Evolutionary conservation across 495 filamentous ascomycete species (phyloP).

Genomic region (Hapsidospora chrysogenum): DNA sequence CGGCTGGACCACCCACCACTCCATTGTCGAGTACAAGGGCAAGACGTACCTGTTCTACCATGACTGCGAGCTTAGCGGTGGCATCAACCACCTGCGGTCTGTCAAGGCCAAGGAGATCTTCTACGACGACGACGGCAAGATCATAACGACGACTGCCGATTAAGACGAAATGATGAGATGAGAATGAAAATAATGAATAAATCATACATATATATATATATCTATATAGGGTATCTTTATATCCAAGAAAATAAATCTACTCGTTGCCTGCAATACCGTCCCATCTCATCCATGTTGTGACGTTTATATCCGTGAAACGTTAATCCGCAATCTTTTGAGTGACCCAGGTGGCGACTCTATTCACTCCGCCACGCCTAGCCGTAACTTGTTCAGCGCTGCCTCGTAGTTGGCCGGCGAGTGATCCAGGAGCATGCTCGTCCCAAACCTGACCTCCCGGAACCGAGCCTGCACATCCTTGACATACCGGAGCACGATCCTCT

Average conservation of each 20-base stretch:
- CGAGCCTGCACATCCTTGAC: conserved; percentile 46
- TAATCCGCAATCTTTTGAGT: too few species aligned
- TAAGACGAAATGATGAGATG: too few species aligned
- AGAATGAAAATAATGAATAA: too few species aligned
- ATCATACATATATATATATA: too few species aligned
- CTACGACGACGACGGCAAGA: conserved; percentile 46
- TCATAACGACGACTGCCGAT: conserved; percentile 23
- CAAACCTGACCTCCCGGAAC: conserved; percentile 58
- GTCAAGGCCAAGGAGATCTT: conserved; percentile 59
- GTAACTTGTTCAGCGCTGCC: conserved; percentile 25
- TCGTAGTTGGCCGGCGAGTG: conserved; percentile 67
- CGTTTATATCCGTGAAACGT: too few species aligned
- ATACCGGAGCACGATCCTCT: conserved; percentile 47
- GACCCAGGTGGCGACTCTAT: too few species aligned
- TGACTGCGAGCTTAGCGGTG: conserved; percentile 44
- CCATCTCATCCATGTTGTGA: too few species aligned
- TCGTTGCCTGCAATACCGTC: too few species aligned
- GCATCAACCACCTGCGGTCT: conserved; percentile 46
- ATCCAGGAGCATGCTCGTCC: conserved; percentile 55
- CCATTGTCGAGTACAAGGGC: conserved; percentile 53
- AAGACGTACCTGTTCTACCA: conserved; percentile 62
- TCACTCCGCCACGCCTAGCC: conserved; percentile 12
- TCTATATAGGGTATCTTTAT: too few species aligned
- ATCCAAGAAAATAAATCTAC: too few species aligned
- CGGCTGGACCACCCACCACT: conserved; percentile 69